Conservation (phyloP, 2,329 filamentous ascomycete species). For the Beauveria medogensis region DNA sequence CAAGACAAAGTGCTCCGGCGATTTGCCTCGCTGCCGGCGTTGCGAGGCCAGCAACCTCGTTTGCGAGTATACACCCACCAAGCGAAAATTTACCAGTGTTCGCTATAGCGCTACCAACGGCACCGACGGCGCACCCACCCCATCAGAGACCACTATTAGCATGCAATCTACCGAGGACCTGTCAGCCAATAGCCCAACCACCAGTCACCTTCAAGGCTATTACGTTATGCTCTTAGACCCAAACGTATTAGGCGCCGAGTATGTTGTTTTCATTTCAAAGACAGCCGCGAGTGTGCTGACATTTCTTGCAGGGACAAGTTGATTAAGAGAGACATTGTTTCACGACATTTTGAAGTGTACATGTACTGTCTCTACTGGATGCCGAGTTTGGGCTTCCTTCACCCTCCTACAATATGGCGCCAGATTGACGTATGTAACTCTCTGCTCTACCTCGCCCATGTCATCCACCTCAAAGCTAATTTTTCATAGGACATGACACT, state of each 20-base stretch:
- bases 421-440: slow-evolving; percentile 25
- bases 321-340: slow-evolving; percentile 26
- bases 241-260: slow-evolving; percentile 22
- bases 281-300: neutral
- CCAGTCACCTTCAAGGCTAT: slow-evolving; percentile 12
- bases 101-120: slow-evolving; percentile 17
- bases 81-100: slow-evolving; percentile 30
- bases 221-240: slow-evolving; percentile 19
- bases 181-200: slow-evolving; percentile 14
- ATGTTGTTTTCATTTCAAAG: slow-evolving; percentile 10
- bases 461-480: neutral
- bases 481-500: slow-evolving; percentile 23
- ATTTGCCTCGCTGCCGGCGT: slow-evolving; percentile 30
- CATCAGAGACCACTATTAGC: neutral
- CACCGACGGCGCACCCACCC: neutral
- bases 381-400: slow-evolving; percentile 32
- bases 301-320: slow-evolving; percentile 23
- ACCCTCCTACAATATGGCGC: slow-evolving; percentile 26
- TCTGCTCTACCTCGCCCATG: neutral
- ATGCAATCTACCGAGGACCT: slow-evolving; percentile 2
- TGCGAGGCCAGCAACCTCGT: slow-evolving; percentile 26
- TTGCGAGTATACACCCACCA: slow-evolving; percentile 33
- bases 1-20: slow-evolving; percentile 36
- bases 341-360: slow-evolving; percentile 30
- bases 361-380: slow-evolving; percentile 31